Evolutionary conservation across 1,139 yeast genomes (phyloP), one percentile per base, ranked within the genome.

Genomic region (Diutina pseudorugosa): DNA sequence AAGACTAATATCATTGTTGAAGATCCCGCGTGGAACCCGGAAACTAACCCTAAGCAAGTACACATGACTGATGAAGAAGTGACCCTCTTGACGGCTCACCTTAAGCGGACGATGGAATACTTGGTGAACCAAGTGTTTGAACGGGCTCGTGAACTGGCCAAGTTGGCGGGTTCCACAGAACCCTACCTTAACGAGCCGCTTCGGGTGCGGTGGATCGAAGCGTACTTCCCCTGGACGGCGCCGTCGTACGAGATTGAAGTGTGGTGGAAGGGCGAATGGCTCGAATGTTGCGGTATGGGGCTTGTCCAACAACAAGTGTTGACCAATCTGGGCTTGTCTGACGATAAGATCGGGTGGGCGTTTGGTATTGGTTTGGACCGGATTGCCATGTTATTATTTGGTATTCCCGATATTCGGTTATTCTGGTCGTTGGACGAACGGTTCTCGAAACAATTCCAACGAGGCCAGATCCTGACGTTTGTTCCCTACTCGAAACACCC

Each of bases 211-310:
- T 93, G 99, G 99, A 87, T 90, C 36, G 95, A 88, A 63, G 96
- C 95, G 0, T 89, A 84, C 62, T 93, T 93, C 71, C 99, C 99
- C 4, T 93, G 98, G 97, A 93, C 99, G 2, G 82, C 95, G 1
- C 99, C 99, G 6, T 88, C 96, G 40, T 93, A 96, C 93, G 98
- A 93, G 63, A 89, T 94, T 59, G 99, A 93, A 67, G 96, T 93
- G 5, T 91, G 95, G 94, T 94, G 98, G 98, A 88, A 91, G 65
- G 96, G 95, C 47, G 96, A 91, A 60, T 94, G 98, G 98, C 74
- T 93, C 47, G 99, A 93, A 69, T 83, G 96, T 66, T 89, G 96
- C 63, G 99, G 99, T 1, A 88, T 96, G 67, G 99, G 99, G 25
- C 76, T 93, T 51, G 96, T 90, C 3, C 82, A 81, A 60, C 87